These are phyloP conservation scores for Ophiobolus disseminans DNA, from an alignment of 2,329 filamentous ascomycete species.

Conservation along the genomic window DNA sequence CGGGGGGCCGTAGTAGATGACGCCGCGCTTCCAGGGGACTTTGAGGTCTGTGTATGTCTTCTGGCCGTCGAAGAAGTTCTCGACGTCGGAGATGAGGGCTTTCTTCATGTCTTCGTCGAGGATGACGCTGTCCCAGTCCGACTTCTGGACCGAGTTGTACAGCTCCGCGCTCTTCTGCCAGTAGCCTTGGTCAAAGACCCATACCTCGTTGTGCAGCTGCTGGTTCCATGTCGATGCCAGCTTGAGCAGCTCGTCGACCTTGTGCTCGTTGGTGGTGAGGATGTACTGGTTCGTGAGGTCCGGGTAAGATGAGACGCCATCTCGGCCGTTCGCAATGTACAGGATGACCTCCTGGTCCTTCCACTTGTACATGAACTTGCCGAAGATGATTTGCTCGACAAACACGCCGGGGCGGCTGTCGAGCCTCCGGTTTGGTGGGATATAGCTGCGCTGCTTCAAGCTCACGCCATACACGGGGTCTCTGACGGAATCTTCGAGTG, in stretches of 20 bases:
- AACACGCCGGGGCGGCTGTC: conserved; percentile 46
- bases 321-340: conserved; percentile 52
- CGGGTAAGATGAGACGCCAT: conserved; percentile 47
- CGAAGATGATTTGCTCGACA: conserved; percentile 50
- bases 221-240: conserved; percentile 62
- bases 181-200: conserved; percentile 68
- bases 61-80: conserved; percentile 67
- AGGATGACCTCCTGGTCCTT: conserved; percentile 53
- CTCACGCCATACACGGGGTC: conserved; percentile 42
- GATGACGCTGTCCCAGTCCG: conserved; percentile 71
- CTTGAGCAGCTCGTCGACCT: conserved; percentile 61
- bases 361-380: conserved; percentile 56
- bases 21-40: conserved; percentile 74
- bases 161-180: conserved; percentile 71
- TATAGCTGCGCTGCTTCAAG: conserved; percentile 49
- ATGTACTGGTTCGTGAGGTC: conserved; percentile 52
- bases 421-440: conserved; percentile 49
- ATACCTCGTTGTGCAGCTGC: conserved; percentile 68
- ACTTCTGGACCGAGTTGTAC: conserved; percentile 57
- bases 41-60: conserved; percentile 66
- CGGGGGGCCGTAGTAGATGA: conserved; percentile 72
- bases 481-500: conserved; percentile 51
- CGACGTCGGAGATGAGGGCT: conserved; percentile 67
- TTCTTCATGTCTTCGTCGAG: conserved; percentile 70
- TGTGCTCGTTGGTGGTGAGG: conserved; percentile 45